Evolutionary conservation across 257 asterid species (phyloP).

Genomic region (Solanum medicagineum): DNA sequence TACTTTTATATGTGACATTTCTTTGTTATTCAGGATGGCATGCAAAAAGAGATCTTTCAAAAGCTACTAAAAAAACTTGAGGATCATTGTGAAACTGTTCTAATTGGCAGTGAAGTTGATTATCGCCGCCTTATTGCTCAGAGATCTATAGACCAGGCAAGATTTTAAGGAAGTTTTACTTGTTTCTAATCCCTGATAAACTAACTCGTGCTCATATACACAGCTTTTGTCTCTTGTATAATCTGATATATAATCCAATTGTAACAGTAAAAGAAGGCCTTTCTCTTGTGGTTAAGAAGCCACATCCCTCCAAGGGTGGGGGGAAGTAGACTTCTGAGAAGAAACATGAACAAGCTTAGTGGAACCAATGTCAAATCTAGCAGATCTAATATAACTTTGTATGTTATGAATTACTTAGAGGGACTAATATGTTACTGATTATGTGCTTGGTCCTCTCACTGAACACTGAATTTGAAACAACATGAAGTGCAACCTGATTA

Average conservation of each 20-base stretch:
- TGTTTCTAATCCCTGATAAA: not conserved
- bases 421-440: not conserved
- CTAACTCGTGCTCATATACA: not conserved
- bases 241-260: not conserved
- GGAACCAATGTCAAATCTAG: not conserved
- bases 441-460: not conserved
- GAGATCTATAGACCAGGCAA: conserved; percentile 68
- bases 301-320: not conserved
- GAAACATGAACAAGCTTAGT: not conserved
- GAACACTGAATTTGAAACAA: not conserved
- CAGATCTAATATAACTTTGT: not conserved
- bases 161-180: conserved; percentile 1
- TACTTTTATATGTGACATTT: not conserved
- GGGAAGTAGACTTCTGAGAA: not conserved
- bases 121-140: conserved; percentile 77
- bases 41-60: conserved; percentile 86
- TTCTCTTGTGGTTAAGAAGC: not conserved
- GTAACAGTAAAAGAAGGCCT: not conserved
- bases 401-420: not conserved
- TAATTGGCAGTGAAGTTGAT: conserved; percentile 88
- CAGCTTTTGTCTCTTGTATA: not conserved
- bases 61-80: conserved; percentile 55
- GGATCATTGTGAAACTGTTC: conserved; percentile 58
- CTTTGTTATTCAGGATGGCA: conserved; percentile 64
- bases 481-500: not conserved